A percentile compares a stretch with the other conserved stretches of the same genome.
Evolutionary conservation across 2,329 filamentous ascomycete genomes (phyloP).

Genomic region (Alternaria sp.): DNA sequence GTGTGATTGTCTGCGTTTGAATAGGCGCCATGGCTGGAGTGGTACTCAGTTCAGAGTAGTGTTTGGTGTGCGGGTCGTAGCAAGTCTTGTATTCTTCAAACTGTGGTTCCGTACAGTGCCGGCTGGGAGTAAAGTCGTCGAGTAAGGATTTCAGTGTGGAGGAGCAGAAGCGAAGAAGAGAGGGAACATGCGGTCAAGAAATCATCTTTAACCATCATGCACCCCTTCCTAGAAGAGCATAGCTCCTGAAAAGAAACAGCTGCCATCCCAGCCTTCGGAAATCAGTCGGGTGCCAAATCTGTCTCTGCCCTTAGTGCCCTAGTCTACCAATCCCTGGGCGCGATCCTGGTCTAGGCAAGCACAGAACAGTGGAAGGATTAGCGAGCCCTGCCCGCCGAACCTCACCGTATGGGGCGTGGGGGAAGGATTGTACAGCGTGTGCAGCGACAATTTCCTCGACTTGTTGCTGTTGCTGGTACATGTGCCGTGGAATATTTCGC

Average conservation of each 20-base stretch:
- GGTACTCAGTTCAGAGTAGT: not conserved
- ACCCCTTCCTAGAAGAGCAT: conserved; percentile 27
- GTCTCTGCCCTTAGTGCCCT: conserved; percentile 21
- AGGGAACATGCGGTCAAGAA: conserved; percentile 33
- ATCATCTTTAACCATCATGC: conserved; percentile 31
- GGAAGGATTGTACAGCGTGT: not conserved
- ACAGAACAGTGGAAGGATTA: conserved; percentile 23
- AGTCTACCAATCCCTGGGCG: conserved; percentile 23
- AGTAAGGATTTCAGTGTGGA: not conserved
- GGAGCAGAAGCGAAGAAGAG: conserved; percentile 11
- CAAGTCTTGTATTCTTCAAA: conserved; percentile 1
- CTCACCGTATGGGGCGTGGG: conserved; percentile 23
- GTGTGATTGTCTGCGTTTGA: conserved; percentile 38
- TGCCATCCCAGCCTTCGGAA: conserved; percentile 31
- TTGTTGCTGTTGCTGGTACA: not conserved
- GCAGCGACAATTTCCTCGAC: not conserved
- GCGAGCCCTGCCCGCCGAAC: conserved; percentile 30
- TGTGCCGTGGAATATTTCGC: not conserved
- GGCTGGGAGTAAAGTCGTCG: not conserved
- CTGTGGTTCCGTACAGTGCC: not conserved
- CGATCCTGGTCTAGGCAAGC: conserved; percentile 20
- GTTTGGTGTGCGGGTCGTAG: not conserved
- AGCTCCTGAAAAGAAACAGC: conserved; percentile 27
- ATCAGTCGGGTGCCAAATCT: conserved; percentile 27
- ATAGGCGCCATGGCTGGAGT: conserved; percentile 31